Evolutionary conservation across 164 flowering plant species (phyloP).

Genomic region (Brasenia schreberi): DNA sequence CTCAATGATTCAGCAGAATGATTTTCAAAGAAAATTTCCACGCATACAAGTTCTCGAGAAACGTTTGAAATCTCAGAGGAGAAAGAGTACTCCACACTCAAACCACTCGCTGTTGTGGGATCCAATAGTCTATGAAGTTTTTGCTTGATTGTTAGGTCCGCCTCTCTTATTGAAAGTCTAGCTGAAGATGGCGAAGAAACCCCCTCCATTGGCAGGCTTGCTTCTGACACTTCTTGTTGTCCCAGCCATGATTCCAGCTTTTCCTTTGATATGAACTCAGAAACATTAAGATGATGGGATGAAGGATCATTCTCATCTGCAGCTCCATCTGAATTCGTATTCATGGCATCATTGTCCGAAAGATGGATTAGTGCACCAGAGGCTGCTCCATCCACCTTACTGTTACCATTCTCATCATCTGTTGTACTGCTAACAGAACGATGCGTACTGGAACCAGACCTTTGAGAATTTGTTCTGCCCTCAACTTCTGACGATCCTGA

Average conservation of each 20-base stretch:
- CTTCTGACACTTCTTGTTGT: conserved; percentile 43
- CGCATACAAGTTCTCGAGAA: conserved; percentile 50
- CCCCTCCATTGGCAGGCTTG: conserved; percentile 21
- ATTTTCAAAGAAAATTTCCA: conserved; percentile 55
- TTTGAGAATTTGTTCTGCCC: conserved; percentile 49
- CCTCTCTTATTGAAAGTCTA: conserved; percentile 56
- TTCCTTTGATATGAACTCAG: conserved; percentile 49
- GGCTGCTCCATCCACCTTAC: not conserved
- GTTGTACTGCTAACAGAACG: conserved; percentile 18
- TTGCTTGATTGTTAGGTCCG: conserved; percentile 35
- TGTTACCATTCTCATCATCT: not conserved
- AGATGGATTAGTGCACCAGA: conserved; percentile 49
- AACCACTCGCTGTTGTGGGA: conserved; percentile 72
- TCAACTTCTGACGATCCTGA: conserved; percentile 58
- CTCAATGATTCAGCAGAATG: conserved; percentile 38
- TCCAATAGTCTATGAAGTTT: conserved; percentile 52
- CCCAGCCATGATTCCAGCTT: conserved; percentile 82
- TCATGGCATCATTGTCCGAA: conserved; percentile 37
- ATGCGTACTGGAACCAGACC: conserved; percentile 28
- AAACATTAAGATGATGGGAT: conserved; percentile 27
- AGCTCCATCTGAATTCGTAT: conserved; percentile 15
- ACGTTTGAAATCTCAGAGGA: conserved; percentile 63
- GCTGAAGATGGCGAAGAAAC: conserved; percentile 35
- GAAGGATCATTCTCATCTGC: conserved; percentile 8
- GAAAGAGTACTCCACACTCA: conserved; percentile 67